Evolutionary conservation across 148 eudicot species (phyloP).

Genomic region (Rhododendron ovatum): DNA sequence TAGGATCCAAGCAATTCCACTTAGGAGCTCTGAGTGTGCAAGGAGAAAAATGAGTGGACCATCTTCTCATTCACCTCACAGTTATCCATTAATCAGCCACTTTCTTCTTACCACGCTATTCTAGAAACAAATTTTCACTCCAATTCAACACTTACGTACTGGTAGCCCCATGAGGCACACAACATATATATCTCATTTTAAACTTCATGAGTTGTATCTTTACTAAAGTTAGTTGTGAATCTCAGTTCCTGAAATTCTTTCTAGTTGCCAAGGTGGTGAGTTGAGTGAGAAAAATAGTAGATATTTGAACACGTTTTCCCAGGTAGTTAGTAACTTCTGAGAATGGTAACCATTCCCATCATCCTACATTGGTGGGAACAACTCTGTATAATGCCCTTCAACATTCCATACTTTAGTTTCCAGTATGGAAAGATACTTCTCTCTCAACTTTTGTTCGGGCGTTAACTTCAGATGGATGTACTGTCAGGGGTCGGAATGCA

Average conservation of each 20-base stretch:
- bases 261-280: neutral
- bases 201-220: neutral
- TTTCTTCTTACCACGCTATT: neutral
- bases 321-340: neutral
- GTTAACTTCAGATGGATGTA: neutral
- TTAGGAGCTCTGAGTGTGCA: too few relatives aligned
- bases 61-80: neutral
- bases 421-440: neutral
- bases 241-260: neutral
- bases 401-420: neutral
- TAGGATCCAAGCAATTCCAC: neutral
- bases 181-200: neutral
- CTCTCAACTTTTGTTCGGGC: neutral
- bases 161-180: neutral
- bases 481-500: conserved; percentile 40
- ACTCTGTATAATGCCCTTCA: neutral
- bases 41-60: neutral
- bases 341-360: neutral
- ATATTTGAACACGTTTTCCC: neutral
- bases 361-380: neutral
- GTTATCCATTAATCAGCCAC: neutral
- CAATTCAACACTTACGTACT: neutral
- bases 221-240: neutral
- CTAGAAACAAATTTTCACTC: neutral
- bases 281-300: neutral